These are phyloP conservation scores for Fremontodendron californicum DNA, from an alignment of 345 rosid genomes.

Conservation along the genomic window DNA sequence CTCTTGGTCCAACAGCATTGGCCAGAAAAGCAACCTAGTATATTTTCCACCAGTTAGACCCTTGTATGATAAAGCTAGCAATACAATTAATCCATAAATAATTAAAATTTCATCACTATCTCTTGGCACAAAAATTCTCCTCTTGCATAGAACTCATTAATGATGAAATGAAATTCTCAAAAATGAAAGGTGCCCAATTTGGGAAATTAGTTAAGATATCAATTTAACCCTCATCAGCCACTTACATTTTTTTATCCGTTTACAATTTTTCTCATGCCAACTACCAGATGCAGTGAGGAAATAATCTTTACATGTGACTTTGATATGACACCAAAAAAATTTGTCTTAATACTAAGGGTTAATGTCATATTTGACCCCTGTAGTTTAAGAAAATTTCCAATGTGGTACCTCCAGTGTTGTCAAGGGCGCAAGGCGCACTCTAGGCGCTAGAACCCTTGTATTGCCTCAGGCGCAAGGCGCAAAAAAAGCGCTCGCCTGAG, in stretches of 20 bases:
- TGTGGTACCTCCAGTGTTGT: too few species aligned
- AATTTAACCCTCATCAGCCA: constrained; percentile 42
- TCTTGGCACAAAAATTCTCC: background rate
- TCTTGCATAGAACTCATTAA: background rate
- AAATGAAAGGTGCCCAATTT: background rate
- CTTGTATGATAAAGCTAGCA: too few species aligned
- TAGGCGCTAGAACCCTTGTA: too few species aligned
- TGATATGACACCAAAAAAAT: background rate
- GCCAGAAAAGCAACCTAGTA: constrained; percentile 93
- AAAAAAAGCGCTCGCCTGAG: too few species aligned
- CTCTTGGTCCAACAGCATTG: constrained; percentile 95
- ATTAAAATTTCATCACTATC: too few species aligned
- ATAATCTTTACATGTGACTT: background rate
- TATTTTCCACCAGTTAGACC: too few species aligned
- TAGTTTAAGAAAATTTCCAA: too few species aligned
- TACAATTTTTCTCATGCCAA: background rate
- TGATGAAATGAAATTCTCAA: background rate
- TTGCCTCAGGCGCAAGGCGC: too few species aligned
- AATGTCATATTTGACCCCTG: too few species aligned
- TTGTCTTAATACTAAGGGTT: background rate
- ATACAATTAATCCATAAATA: too few species aligned
- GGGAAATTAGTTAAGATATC: background rate
- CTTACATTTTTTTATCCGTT: background rate
- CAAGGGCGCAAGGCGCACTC: too few species aligned
- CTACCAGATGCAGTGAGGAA: background rate